Base-by-base conservation (phyloP, 768 basidiomycete genomes). In the Tylopilus balloui region DNA sequence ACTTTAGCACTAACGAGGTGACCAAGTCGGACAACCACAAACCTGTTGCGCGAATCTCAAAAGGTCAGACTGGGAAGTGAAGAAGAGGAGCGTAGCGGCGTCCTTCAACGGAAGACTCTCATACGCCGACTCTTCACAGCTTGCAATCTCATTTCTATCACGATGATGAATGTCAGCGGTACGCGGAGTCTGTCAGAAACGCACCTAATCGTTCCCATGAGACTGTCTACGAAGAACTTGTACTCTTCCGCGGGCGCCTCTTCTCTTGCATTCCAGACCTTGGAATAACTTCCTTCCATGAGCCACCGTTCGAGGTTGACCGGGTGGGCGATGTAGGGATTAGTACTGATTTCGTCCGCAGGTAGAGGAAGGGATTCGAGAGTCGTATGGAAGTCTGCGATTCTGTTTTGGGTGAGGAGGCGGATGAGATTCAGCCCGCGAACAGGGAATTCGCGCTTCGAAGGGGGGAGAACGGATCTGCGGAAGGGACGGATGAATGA, bases 221-320 rank as follows among this genome's bases (percentile, higher is more conserved):
- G 73, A 58, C 88, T 88, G 62, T 94, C 89, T 10, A 96, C 82
- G 59, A 97, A 92, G 73, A 89, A 89, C 57, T 87, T 90, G 75
- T 96, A 96, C 65, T 98, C 95, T 54, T 92, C 90, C 31, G 88
- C 81, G 1, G 94, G 92, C 2, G 93, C 90, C 59, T 92, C 85
- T 55, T 89, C 89, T 56, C 93, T 81, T 31, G 94, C 94, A 61
- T 88, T 84, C 90, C 94, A 99, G 11, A 97, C 95, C 67, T 95
- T 95, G 70, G 90, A 92, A 68, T 98, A 99, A 60, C 88, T 88
- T 32, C 95, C 95, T 67, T 98, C 95, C 95, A 99, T 99, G 38
- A 98, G 78, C 90, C 94, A 97, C 42, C 88, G 78, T 67, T 99
- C 95, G 52, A 94, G 81, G 65, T 93, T 89, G 49, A 93, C 86